phyloP scores from a whole-genome alignment of 108 stramenopile species.

The Cyclotella baltica region DNA sequence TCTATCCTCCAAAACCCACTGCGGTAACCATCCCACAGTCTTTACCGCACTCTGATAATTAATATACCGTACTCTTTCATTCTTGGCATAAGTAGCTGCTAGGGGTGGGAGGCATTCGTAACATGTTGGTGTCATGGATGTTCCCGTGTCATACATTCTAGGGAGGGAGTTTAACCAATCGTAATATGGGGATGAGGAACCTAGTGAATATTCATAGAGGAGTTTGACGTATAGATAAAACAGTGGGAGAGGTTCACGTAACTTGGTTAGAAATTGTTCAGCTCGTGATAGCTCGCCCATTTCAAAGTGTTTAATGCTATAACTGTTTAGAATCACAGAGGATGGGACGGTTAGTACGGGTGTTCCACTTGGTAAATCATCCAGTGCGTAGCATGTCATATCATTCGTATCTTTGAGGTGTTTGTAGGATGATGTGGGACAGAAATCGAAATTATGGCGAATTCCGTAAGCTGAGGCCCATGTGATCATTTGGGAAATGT shows the following conservation, averaged over 20 bases:
- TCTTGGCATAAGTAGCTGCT: slow-evolving; percentile 43
- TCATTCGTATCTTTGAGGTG: slow-evolving; percentile 35
- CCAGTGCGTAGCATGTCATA: slow-evolving; percentile 43
- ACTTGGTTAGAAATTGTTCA: slow-evolving; percentile 23
- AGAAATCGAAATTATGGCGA: slow-evolving; percentile 44
- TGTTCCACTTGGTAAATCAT: slow-evolving; percentile 53
- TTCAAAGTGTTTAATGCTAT: slow-evolving; percentile 34
- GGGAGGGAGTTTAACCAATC: slow-evolving; percentile 62
- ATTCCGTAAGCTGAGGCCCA: slow-evolving; percentile 52
- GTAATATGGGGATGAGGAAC: slow-evolving; percentile 38
- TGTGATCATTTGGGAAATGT: slow-evolving; percentile 51
- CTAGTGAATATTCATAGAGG: slow-evolving; percentile 57
- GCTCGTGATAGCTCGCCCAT: slow-evolving; percentile 41
- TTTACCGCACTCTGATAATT: slow-evolving; percentile 44
- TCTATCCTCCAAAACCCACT: slow-evolving; percentile 47
- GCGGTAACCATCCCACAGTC: slow-evolving; percentile 35
- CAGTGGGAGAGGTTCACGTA: slow-evolving; percentile 24
- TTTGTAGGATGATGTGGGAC: slow-evolving; percentile 33
- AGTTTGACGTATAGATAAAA: slow-evolving; percentile 54
- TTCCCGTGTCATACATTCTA: slow-evolving; percentile 51
- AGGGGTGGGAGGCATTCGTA: slow-evolving; percentile 49
- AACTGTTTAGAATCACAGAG: slow-evolving; percentile 43
- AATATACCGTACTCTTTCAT: slow-evolving; percentile 46
- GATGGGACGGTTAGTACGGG: slow-evolving; percentile 57
- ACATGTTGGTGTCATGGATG: slow-evolving; percentile 59